Evolutionary conservation across 2,329 filamentous ascomycete species (phyloP).

Genomic region (Sphaerostilbella broomeana): DNA sequence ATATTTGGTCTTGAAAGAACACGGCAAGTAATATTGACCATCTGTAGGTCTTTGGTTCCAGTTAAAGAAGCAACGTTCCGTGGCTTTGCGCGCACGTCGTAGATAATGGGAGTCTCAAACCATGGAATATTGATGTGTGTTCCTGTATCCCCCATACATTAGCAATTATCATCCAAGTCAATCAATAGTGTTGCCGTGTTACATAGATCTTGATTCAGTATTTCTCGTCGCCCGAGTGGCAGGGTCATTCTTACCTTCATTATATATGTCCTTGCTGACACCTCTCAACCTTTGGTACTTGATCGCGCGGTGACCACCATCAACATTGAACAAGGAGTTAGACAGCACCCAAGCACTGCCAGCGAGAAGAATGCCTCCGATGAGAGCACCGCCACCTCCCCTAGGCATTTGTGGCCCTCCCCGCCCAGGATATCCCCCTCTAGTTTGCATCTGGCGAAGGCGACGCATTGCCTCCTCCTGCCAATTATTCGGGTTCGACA

Average conservation of each 20-base stretch:
- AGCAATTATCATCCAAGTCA: not conserved
- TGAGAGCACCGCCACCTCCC: constrained; percentile 33
- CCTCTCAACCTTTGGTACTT: constrained; percentile 92
- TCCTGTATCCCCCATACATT: constrained; percentile 43
- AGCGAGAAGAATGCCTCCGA: constrained; percentile 37
- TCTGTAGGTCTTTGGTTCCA: constrained; percentile 97
- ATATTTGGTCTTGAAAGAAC: constrained; percentile 88
- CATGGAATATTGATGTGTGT: constrained; percentile 92
- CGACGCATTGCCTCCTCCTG: constrained; percentile 46
- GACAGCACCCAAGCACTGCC: constrained; percentile 47
- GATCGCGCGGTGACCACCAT: constrained; percentile 97
- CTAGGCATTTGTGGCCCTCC: constrained; percentile 38
- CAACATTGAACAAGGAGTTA: constrained; percentile 71
- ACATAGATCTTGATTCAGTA: not conserved
- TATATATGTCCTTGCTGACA: constrained; percentile 94
- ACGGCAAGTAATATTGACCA: constrained; percentile 99
- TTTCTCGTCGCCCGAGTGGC: not conserved
- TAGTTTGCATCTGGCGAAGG: constrained; percentile 42
- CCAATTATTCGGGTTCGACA: constrained; percentile 35
- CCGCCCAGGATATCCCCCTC: constrained; percentile 36
- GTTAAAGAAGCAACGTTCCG: constrained; percentile 95
- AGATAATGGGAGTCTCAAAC: constrained; percentile 94
- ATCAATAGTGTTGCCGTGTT: not conserved
- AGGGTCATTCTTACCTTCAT: constrained; percentile 59
- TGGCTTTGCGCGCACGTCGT: constrained; percentile 96